Base-by-base conservation (phyloP, 306 rosid genomes). In the Prunus persica region DNA sequence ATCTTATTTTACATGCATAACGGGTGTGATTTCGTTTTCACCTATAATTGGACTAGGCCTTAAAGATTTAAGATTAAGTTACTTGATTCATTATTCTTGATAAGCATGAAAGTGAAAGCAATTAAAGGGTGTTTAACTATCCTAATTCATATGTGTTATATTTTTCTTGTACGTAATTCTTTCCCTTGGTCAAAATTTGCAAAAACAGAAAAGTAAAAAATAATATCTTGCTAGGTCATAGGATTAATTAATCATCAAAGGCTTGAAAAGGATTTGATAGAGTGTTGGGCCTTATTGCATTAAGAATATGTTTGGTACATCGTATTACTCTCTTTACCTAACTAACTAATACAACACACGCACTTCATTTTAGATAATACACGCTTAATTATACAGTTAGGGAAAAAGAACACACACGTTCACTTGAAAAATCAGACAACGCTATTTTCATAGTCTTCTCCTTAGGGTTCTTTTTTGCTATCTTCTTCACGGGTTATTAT, bases 61-160 rank as follows among this genome's bases (percentile, higher is more conserved):
- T 52, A 78, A 62, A 41, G 82, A 41, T 62, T 38, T 69, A 38
- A 49, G 65, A 78, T 2, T 62, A 62, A 71, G 27, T 19, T 49
- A 63, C 43, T 38, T 38, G 32, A 61, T 30, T 43, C 50, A 22
- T 54, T 32, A 22, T 54, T 32, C 50, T 62, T 62, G 56, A 78
- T 54, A 69, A 49, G 32, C 58, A 71, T 78, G 82, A 78, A 71
- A 71, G 74, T 8, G 66, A 79, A 79, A 79, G 82, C 61, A 38
- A 68, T 38, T 63, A 12, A 18, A 28, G 2, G 43, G 43, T 38
- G 43, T 38, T 38, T 38, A 38, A 6, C 9, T 38, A 38, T 38
- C 43, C 30, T 45, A 67, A 60, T 25, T 60, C 25, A 25, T 1
- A 60, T 60, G 19, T 60, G 38, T 60, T 22, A 12, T 25, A 60